Conservation (phyloP, 768 basidiomycete genomes). For the Tricholoma terreum region DNA sequence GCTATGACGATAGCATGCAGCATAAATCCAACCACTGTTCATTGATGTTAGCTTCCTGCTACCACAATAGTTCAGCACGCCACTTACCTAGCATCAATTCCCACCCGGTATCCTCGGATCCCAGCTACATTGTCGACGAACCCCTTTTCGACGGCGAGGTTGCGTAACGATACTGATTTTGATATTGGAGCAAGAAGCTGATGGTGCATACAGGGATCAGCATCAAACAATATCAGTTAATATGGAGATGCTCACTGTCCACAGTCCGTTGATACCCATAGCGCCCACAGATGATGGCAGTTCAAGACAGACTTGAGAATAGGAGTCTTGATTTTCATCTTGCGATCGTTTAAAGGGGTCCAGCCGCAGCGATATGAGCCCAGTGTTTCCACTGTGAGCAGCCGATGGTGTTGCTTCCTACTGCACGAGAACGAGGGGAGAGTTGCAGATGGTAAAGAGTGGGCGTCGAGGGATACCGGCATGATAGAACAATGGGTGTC, state of each 20-base stretch:
- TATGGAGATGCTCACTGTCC: too few species aligned
- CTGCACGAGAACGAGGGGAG: too few species aligned
- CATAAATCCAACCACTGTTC: slow-evolving; percentile 6
- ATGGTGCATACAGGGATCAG: too few species aligned
- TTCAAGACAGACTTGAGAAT: not conserved
- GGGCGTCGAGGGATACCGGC: too few species aligned
- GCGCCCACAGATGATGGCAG: not conserved
- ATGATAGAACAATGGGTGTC: too few species aligned
- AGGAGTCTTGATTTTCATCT: not conserved
- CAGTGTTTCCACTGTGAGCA: too few species aligned
- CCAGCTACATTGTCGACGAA: slow-evolving; percentile 1
- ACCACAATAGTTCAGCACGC: not conserved
- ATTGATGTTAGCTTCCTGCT: not conserved
- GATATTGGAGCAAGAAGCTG: not conserved
- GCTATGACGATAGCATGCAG: not conserved
- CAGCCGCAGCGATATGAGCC: not conserved
- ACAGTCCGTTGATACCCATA: too few species aligned
- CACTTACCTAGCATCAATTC: slow-evolving; percentile 7
- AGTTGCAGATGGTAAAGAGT: too few species aligned
- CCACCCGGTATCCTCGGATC: not conserved
- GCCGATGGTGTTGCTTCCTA: too few species aligned
- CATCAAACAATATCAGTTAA: too few species aligned
- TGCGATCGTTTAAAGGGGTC: not conserved
- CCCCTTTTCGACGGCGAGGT: slow-evolving; percentile 3
- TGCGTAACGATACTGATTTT: not conserved